Conservation (phyloP, 306 rosid species). For the Dalbergia oliveri region DNA sequence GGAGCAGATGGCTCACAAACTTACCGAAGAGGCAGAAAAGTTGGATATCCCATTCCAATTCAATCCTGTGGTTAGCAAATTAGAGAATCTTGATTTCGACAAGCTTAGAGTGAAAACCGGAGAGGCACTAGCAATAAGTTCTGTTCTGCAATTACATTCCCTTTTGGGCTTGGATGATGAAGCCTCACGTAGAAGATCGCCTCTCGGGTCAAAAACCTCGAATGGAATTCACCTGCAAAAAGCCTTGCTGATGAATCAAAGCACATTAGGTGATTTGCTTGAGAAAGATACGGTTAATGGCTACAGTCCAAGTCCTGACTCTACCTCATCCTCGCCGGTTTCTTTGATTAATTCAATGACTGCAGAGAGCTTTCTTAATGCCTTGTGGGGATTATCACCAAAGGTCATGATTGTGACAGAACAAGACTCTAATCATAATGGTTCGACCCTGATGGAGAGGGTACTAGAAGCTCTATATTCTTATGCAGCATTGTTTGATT, state of each 20-base stretch:
- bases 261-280: constrained; percentile 67
- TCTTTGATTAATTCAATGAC: constrained; percentile 54
- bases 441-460: constrained; percentile 86
- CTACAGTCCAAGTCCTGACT: constrained; percentile 78
- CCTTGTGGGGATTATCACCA: constrained; percentile 80
- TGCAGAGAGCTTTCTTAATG: constrained; percentile 72
- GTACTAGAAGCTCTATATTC: constrained; percentile 78
- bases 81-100: constrained; percentile 78
- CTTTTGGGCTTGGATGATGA: constrained; percentile 80
- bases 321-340: constrained; percentile 67
- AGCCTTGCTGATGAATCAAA: constrained; percentile 58
- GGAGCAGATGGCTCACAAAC: constrained; percentile 84
- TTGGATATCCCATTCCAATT: constrained; percentile 88
- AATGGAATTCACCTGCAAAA: constrained; percentile 64
- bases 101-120: constrained; percentile 89
- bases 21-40: constrained; percentile 79
- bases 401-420: constrained; percentile 85
- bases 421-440: constrained; percentile 86
- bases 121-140: constrained; percentile 84
- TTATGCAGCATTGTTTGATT: constrained; percentile 86
- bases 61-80: constrained; percentile 67
- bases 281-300: constrained; percentile 72
- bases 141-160: constrained; percentile 76
- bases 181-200: constrained; percentile 55
- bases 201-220: constrained; percentile 49